Conservation (phyloP, 2,329 filamentous ascomycete species). For the Ilyonectria destructans region DNA sequence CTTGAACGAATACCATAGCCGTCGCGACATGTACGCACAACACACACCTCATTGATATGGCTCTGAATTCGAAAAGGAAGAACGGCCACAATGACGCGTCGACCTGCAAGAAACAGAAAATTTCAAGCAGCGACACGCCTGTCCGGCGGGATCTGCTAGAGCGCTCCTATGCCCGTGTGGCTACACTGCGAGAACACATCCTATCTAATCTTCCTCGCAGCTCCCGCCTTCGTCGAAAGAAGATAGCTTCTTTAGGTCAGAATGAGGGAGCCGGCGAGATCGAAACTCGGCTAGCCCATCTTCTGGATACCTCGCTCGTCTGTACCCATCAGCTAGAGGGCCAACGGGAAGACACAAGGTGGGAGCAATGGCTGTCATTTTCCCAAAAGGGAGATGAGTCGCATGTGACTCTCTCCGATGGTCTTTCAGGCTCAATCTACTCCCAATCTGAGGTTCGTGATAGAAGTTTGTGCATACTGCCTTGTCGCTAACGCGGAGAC, state of each 20-base stretch:
- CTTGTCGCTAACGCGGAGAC: slow-evolving; percentile 38
- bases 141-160: slow-evolving; percentile 76
- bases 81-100: slow-evolving; percentile 44
- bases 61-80: slow-evolving; percentile 50
- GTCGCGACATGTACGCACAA: slow-evolving; percentile 34
- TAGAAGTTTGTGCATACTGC: slow-evolving; percentile 15
- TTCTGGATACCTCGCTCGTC: slow-evolving; percentile 82
- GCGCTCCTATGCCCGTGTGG: slow-evolving; percentile 77
- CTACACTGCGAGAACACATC: slow-evolving; percentile 80
- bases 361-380: slow-evolving; percentile 73
- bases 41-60: slow-evolving; percentile 42
- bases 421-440: slow-evolving; percentile 61
- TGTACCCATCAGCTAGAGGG: slow-evolving; percentile 62
- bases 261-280: slow-evolving; percentile 46
- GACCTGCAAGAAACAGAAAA: slow-evolving; percentile 32
- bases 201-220: slow-evolving; percentile 76
- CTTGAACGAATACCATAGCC: background rate
- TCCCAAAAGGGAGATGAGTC: slow-evolving; percentile 76
- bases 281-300: slow-evolving; percentile 63
- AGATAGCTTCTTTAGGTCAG: slow-evolving; percentile 65
- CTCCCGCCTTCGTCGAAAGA: slow-evolving; percentile 75
- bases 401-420: slow-evolving; percentile 67
- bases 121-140: slow-evolving; percentile 35
- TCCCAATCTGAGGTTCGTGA: slow-evolving; percentile 75
- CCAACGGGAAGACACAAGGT: slow-evolving; percentile 58